phyloP scores from a whole-genome alignment of 2,329 filamentous ascomycete species.

The Colletotrichum sp. region DNA sequence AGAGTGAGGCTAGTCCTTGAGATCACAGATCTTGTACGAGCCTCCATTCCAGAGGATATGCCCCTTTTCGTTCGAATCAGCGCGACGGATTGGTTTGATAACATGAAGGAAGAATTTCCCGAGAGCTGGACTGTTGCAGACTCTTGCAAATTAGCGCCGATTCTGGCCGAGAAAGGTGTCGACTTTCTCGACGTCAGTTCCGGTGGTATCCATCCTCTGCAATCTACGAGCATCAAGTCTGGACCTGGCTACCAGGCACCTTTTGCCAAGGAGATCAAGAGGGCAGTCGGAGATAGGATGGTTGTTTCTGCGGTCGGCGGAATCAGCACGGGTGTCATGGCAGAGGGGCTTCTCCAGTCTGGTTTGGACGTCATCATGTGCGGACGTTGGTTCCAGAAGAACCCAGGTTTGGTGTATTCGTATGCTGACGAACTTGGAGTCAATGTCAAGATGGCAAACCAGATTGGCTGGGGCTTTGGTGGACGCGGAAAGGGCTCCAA shows the following conservation, averaged over 20 bases:
- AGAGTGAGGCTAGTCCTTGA: constrained; percentile 72
- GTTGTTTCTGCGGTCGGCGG: constrained; percentile 52
- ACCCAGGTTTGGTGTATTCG: constrained; percentile 59
- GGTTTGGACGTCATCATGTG: constrained; percentile 54
- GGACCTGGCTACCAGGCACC: constrained; percentile 74
- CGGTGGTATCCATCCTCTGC: constrained; percentile 66
- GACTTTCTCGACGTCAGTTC: constrained; percentile 78
- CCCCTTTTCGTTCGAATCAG: constrained; percentile 76
- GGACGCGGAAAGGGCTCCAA: constrained; percentile 33
- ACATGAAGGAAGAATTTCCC: constrained; percentile 53
- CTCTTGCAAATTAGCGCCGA: constrained; percentile 64
- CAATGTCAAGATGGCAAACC: constrained; percentile 51
- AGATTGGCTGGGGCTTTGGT: constrained; percentile 62
- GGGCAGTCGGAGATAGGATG: constrained; percentile 67
- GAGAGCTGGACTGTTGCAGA: constrained; percentile 73
- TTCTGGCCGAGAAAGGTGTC: constrained; percentile 70
- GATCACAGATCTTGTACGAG: constrained; percentile 65
- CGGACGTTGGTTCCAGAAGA: constrained; percentile 63
- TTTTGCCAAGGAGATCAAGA: constrained; percentile 74
- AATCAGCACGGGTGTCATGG: constrained; percentile 49
- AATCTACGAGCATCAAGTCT: constrained; percentile 53
- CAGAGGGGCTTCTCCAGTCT: constrained; percentile 50
- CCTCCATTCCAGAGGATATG: constrained; percentile 68
- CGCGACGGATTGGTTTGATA: constrained; percentile 79
- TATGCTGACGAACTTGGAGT: constrained; percentile 60